These are phyloP conservation scores for Capsicum baccatum DNA, from an alignment of 257 asterid species.

Conservation along the genomic window DNA sequence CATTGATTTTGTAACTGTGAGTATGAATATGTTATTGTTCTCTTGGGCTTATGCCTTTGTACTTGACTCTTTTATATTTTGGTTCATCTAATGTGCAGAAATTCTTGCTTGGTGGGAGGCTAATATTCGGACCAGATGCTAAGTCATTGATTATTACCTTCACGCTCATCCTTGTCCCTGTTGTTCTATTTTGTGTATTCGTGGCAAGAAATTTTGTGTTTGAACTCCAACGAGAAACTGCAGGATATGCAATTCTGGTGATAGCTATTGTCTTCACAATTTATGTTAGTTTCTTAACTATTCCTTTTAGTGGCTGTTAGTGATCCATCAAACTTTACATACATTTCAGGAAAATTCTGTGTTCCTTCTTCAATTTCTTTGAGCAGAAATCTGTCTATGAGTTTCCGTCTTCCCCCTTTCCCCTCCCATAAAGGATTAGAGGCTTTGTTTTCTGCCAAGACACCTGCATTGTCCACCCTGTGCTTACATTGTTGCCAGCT, in stretches of 20 bases:
- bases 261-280: conserved; percentile 51
- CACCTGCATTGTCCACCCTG: background rate
- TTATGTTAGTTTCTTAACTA: conserved; percentile 53
- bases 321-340: background rate
- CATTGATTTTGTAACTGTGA: background rate
- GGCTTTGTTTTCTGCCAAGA: background rate
- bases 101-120: conserved; percentile 68
- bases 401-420: background rate
- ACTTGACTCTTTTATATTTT: background rate
- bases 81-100: conserved; percentile 49
- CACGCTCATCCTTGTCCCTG: conserved; percentile 64
- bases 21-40: background rate
- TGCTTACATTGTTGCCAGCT: background rate
- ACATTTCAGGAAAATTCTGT: background rate
- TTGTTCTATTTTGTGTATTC: conserved; percentile 58
- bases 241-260: conserved; percentile 50
- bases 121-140: conserved; percentile 79
- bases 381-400: conserved; percentile 4
- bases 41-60: background rate
- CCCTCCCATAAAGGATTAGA: background rate
- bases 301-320: background rate
- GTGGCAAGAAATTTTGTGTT: conserved; percentile 56
- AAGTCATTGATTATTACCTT: conserved; percentile 62
- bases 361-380: conserved; percentile 17
- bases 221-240: conserved; percentile 40